These are phyloP conservation scores for Candida broadrunensis DNA, from an alignment of 805 yeast genomes.

Conservation along the genomic window DNA sequence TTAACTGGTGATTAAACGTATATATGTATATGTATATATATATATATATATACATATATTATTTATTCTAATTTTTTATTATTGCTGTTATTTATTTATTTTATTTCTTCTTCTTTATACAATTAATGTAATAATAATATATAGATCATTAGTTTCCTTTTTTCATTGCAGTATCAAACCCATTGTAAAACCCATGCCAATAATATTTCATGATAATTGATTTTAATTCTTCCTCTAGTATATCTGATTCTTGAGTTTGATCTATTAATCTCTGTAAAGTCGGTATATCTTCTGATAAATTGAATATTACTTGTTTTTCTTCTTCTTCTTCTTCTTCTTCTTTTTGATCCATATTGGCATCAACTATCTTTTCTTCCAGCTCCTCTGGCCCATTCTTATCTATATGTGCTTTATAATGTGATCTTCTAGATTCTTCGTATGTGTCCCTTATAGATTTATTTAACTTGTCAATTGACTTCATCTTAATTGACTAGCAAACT, in stretches of 20 bases:
- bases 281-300: conserved; percentile 12
- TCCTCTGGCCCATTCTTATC: neutral
- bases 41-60: conserved; percentile 1
- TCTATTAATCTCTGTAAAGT: conserved; percentile 14
- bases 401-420: neutral
- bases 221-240: conserved; percentile 20
- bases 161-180: no score
- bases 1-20: conserved; percentile 1
- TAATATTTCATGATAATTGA: conserved; percentile 23
- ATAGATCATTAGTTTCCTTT: no score
- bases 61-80: conserved; percentile 1
- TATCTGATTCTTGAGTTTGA: neutral
- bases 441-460: neutral
- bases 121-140: no score
- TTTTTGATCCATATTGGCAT: neutral
- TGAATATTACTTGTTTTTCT: neutral
- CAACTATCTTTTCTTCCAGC: neutral
- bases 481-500: no score
- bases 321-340: neutral
- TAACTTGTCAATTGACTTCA: neutral
- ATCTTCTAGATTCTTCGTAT: neutral
- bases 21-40: neutral
- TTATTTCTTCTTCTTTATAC: neutral
- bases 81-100: neutral
- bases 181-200: conserved; percentile 33